Conservation (phyloP, 306 rosid genomes). For the Castanea sativa region DNA sequence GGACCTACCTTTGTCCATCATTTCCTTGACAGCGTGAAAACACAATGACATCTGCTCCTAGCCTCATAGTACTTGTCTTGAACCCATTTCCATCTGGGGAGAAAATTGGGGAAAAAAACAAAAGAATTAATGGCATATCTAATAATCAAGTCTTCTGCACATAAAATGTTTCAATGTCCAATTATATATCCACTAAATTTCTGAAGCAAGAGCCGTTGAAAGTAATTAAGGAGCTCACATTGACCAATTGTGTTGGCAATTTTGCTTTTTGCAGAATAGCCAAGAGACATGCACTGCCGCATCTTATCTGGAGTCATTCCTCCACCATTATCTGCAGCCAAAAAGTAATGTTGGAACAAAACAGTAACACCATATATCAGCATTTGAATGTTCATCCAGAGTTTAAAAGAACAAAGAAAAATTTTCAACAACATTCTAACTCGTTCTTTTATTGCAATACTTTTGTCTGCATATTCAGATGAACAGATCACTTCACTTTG, state of each 20-base stretch:
- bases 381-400: no score
- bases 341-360: no score
- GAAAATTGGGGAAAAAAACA: background rate
- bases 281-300: conserved; percentile 98
- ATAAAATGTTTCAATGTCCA: background rate
- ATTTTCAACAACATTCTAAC: no score
- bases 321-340: conserved; percentile 91
- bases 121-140: background rate
- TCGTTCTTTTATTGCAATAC: no score
- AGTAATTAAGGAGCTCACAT: conserved; percentile 24
- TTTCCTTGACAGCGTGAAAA: conserved; percentile 76
- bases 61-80: conserved; percentile 97
- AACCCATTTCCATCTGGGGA: conserved; percentile 94
- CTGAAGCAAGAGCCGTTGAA: background rate
- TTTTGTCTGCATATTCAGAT: no score
- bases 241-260: conserved; percentile 91
- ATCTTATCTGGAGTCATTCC: conserved; percentile 98
- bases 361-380: no score
- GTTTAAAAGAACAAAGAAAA: no score
- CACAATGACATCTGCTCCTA: conserved; percentile 97
- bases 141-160: background rate
- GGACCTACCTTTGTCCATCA: conserved; percentile 58
- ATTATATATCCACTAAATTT: background rate
- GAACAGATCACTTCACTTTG: no score
- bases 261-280: conserved; percentile 89